Conservation (phyloP, 805 yeast species). For the Teunomyces aglyptinius region DNA sequence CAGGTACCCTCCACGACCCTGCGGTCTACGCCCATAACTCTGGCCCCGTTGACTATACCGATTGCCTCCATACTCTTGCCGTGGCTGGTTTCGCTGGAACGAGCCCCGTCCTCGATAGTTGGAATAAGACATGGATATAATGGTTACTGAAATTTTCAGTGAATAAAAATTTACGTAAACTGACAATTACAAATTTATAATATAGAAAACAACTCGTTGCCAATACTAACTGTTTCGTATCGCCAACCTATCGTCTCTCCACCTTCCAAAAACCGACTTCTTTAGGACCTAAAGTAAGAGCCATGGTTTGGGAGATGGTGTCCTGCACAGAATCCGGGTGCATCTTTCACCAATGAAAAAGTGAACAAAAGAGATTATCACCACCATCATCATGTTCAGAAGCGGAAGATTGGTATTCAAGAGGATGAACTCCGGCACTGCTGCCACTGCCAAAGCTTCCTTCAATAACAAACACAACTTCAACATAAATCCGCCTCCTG, state of each 20-base stretch:
- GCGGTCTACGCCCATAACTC: not conserved
- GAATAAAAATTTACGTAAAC: no score
- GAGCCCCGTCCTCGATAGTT: not conserved
- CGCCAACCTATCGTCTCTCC: no score
- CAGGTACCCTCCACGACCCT: no score
- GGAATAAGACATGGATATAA: conserved; percentile 1
- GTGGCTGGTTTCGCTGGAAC: not conserved
- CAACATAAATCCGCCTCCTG: conserved; percentile 44
- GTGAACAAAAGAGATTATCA: conserved; percentile 1
- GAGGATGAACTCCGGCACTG: conserved; percentile 27
- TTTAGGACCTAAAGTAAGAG: no score
- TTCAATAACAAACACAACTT: conserved; percentile 43
- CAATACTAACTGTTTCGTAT: no score
- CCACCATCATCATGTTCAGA: conserved; percentile 25
- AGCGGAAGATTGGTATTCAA: conserved; percentile 21
- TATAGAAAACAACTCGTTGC: no score
- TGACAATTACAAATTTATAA: no score
- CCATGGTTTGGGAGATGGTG: no score
- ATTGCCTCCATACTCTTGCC: not conserved
- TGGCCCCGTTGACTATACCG: not conserved
- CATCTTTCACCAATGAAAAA: conserved; percentile 1
- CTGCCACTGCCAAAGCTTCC: conserved; percentile 17
- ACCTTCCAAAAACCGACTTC: no score
- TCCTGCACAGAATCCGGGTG: not conserved
- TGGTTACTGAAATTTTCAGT: no score